phyloP scores from a whole-genome alignment of 2,329 filamentous ascomycete species.

The Tolypocladium album region DNA sequence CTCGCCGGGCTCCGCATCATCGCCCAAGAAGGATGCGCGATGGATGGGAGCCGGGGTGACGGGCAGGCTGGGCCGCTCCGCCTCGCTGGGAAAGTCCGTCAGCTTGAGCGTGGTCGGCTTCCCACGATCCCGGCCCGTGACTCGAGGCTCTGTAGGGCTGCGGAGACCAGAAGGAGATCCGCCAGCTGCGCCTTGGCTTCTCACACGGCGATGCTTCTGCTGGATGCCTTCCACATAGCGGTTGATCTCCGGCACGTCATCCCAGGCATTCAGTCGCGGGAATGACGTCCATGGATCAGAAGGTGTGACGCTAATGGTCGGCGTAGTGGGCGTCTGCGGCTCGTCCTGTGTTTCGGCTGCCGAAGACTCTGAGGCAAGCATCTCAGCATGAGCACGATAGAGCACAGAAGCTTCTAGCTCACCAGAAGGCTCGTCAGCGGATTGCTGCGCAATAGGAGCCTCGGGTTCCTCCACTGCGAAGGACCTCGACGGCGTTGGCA shows the following conservation, averaged over 20 bases:
- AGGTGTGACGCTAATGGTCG: slow-evolving; percentile 32
- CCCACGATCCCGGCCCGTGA: neutral
- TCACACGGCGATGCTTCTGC: slow-evolving; percentile 36
- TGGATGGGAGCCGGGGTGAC: slow-evolving; percentile 79
- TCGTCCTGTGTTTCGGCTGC: slow-evolving; percentile 21
- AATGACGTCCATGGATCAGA: slow-evolving; percentile 63
- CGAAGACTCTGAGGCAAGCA: slow-evolving; percentile 22
- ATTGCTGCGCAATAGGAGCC: neutral
- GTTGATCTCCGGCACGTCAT: slow-evolving; percentile 79
- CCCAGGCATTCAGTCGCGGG: slow-evolving; percentile 81
- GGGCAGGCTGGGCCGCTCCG: slow-evolving; percentile 77
- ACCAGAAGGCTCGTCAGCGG: slow-evolving; percentile 8
- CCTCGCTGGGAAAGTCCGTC: slow-evolving; percentile 77
- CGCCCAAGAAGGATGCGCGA: slow-evolving; percentile 54
- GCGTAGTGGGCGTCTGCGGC: slow-evolving; percentile 36
- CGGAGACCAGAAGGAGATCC: neutral
- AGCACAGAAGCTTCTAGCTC: slow-evolving; percentile 12
- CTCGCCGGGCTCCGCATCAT: slow-evolving; percentile 26
- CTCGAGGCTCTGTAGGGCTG: neutral
- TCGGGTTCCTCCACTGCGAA: slow-evolving; percentile 31
- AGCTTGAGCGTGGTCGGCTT: slow-evolving; percentile 46
- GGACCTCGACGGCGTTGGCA: slow-evolving; percentile 50
- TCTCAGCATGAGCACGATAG: slow-evolving; percentile 17
- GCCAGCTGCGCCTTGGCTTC: slow-evolving; percentile 15
- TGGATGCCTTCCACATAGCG: slow-evolving; percentile 73